Base-by-base conservation (phyloP, 352 stramenopile genomes). In the Elongisporangium senticosum region DNA sequence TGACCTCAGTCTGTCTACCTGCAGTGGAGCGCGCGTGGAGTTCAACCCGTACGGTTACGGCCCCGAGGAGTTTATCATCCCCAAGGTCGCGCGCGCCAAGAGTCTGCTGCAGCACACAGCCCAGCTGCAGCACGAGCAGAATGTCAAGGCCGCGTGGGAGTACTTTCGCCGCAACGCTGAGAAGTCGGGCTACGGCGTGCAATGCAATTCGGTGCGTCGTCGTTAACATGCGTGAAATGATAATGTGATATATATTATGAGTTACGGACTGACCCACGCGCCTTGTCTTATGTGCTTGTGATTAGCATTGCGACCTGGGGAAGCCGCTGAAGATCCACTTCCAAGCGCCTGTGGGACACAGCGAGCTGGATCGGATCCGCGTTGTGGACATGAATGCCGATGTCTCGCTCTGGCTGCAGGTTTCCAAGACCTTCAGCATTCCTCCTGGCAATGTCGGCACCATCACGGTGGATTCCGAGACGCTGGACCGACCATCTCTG, bases 11-110 rank as follows among this genome's bases (percentile, higher is more conserved):
- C 4, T 21, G 4, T 23, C 8, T 53, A 21, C 4, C 10, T n/a
- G 43, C 58, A 83, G 75, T 20, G 86, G 79, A 23, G 83, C 76
- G 24, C 68, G 67, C 28, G 74, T 93, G 26, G 75, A 88, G 49
- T 92, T 88, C 52, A 95, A 95, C 48, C 82, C 81, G 52, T 95
- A 93, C 55, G 86, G 86, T 49, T 95, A 92, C 61, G 86, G 86
- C 28, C 79, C 83, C 5, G 83, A 91, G 71, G 86, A 95, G 53
- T 90, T 95, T 53, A 65, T 90, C 50, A 89, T 93, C 57, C 80
- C 83, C 1, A 92, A 93, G 60, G 83, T 95, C 17, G 63, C 59
- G 20, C 82, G 79, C 55, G 86, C 86, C 17, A 91, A 90, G 69
- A 93, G 83, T 66, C 39, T 95, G 59, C 59, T 95, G 48, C 86